Percentiles rank a stretch among this genome's conserved stretches.
Evolutionary conservation across 2,329 filamentous ascomycete species (phyloP).

Genomic region (Hypoxylon sp.): DNA sequence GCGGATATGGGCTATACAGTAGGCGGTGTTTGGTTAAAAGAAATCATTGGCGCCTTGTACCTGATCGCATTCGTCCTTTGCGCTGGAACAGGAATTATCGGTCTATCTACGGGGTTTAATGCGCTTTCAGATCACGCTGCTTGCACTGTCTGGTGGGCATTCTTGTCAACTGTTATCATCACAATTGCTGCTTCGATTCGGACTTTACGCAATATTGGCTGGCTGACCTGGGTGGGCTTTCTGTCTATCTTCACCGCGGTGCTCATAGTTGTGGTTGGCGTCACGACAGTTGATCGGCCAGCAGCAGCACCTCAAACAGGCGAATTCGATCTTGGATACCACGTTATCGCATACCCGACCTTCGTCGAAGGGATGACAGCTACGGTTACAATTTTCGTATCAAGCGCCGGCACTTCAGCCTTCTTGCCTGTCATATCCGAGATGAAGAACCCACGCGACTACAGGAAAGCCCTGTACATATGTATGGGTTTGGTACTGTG

Average conservation of each 20-base stretch:
- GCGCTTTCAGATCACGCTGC: constrained; percentile 68
- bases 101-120: constrained; percentile 70
- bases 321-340: constrained; percentile 70
- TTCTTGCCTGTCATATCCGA: constrained; percentile 76
- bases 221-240: constrained; percentile 73
- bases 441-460: constrained; percentile 71
- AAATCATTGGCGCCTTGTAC: constrained; percentile 68
- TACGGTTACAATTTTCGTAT: constrained; percentile 70
- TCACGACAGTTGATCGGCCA: constrained; percentile 68
- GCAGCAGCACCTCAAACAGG: constrained; percentile 72
- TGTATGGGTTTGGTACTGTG: constrained; percentile 70
- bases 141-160: constrained; percentile 70
- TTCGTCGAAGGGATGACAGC: constrained; percentile 72
- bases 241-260: constrained; percentile 69
- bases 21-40: constrained; percentile 64
- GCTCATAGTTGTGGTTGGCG: constrained; percentile 69
- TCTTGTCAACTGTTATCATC: constrained; percentile 63
- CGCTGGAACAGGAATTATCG: constrained; percentile 69
- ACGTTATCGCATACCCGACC: constrained; percentile 66
- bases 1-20: constrained; percentile 57
- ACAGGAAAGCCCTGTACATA: constrained; percentile 69
- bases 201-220: constrained; percentile 72
- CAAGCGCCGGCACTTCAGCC: constrained; percentile 69
- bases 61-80: constrained; percentile 70
- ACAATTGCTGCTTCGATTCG: constrained; percentile 63